These are phyloP conservation scores for Agrocybe pediades DNA, from an alignment of 768 basidiomycete species.

Conservation along the genomic window DNA sequence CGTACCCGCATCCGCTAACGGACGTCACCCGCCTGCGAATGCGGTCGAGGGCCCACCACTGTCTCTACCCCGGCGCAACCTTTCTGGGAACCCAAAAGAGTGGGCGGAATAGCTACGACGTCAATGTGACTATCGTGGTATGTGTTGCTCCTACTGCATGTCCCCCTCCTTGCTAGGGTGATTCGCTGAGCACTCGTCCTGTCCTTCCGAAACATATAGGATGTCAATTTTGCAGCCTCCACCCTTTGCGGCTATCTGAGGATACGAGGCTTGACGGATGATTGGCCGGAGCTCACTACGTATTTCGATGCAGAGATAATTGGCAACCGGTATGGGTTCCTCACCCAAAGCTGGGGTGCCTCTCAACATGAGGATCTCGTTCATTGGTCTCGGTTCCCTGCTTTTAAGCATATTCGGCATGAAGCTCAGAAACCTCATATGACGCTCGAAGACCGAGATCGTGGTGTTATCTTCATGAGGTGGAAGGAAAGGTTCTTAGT, in stretches of 20 bases:
- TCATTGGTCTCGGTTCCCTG: conserved; percentile 93
- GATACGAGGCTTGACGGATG: conserved; percentile 89
- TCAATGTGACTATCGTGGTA: conserved; percentile 89
- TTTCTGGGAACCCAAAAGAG: conserved; percentile 94
- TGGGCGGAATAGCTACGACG: conserved; percentile 93
- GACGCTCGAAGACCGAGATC: conserved; percentile 76
- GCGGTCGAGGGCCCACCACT: conserved; percentile 71
- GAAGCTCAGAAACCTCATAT: conserved; percentile 79
- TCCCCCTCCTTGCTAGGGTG: neutral
- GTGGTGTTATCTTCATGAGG: conserved; percentile 89
- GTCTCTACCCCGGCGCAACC: conserved; percentile 84
- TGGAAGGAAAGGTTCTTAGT: conserved; percentile 97
- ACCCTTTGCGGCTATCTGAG: conserved; percentile 90
- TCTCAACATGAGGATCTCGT: conserved; percentile 89
- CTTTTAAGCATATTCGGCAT: conserved; percentile 79
- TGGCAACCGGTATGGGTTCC: conserved; percentile 85
- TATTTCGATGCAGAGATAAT: conserved; percentile 98
- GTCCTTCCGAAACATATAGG: conserved; percentile 45
- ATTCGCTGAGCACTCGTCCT: conserved; percentile 1
- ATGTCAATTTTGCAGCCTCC: conserved; percentile 86
- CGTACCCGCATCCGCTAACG: conserved; percentile 51
- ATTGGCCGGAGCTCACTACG: conserved; percentile 94
- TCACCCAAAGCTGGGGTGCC: conserved; percentile 90
- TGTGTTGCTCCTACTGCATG: conserved; percentile 34
- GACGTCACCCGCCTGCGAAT: conserved; percentile 82